Conservation (phyloP, 345 rosid species). For the Mangifera indica region DNA sequence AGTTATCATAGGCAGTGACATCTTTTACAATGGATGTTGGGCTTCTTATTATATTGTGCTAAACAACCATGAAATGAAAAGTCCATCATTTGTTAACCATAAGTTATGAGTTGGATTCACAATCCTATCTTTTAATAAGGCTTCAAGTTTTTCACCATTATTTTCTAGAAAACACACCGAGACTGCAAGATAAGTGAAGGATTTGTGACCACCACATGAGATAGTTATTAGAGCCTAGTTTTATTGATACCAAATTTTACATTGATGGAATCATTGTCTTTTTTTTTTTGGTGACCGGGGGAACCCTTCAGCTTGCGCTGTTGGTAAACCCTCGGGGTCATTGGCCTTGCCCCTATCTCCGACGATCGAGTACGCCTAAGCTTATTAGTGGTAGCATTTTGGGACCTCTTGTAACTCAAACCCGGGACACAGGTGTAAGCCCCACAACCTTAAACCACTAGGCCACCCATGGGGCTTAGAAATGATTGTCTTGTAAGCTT, state of each 20-base stretch:
- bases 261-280: not conserved
- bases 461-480: no score
- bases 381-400: no score
- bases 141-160: not conserved
- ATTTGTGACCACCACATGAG: conserved; percentile 8
- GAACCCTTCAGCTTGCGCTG: no score
- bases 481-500: not conserved
- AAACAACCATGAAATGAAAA: not conserved
- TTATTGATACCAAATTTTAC: conserved; percentile 7
- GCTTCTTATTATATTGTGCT: not conserved
- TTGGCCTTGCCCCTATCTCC: no score
- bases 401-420: no score
- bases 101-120: not conserved
- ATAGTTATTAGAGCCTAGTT: conserved; percentile 11
- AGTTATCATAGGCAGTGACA: not conserved
- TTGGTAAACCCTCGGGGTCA: no score
- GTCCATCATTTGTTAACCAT: not conserved
- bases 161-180: not conserved
- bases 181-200: not conserved
- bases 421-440: no score
- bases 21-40: not conserved
- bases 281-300: no score
- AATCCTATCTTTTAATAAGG: not conserved
- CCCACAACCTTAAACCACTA: no score
- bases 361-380: no score